phyloP scores from a whole-genome alignment of 805 yeast species.

The Barnettozyma pratensis region DNA sequence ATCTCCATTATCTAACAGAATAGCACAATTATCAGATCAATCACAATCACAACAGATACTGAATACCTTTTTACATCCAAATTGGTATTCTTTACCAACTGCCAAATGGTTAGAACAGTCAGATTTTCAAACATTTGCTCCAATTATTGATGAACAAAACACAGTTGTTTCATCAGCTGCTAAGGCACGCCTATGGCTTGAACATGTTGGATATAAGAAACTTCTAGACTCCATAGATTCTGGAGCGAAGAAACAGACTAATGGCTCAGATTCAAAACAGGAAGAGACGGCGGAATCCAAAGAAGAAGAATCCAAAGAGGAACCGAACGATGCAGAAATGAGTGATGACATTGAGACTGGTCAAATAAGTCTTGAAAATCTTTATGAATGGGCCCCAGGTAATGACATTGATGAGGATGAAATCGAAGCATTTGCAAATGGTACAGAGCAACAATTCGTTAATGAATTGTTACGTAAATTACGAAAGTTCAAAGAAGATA shows the following conservation, averaged over 20 bases:
- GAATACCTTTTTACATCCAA: constrained; percentile 50
- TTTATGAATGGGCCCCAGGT: constrained; percentile 47
- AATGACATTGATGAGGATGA: constrained; percentile 48
- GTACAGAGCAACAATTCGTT: constrained; percentile 38
- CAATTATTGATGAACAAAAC: constrained; percentile 54
- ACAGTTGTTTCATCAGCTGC: constrained; percentile 47
- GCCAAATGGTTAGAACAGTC: constrained; percentile 59
- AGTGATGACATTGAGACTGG: constrained; percentile 8
- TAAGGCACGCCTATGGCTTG: constrained; percentile 49
- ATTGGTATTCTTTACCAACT: constrained; percentile 60
- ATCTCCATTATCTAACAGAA: constrained; percentile 17
- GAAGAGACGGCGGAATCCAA: constrained; percentile 1
- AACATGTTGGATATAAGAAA: constrained; percentile 44
- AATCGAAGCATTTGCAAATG: constrained; percentile 39
- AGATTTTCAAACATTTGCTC: constrained; percentile 56
- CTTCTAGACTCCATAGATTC: constrained; percentile 17
- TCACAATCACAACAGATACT: constrained; percentile 45
- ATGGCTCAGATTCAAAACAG: neutral
- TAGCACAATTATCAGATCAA: constrained; percentile 14
- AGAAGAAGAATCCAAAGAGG: constrained; percentile 7
- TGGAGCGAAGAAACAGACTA: constrained; percentile 1
- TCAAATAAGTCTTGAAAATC: constrained; percentile 32
- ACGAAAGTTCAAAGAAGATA: constrained; percentile 42
- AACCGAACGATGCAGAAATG: constrained; percentile 3
- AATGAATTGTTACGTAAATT: constrained; percentile 43